Percentiles rank a stretch among this genome's conserved stretches.
These are phyloP conservation scores for Microdochium trichocladiopsis DNA, from an alignment of 2,329 filamentous ascomycete species.

Conservation along the genomic window DNA sequence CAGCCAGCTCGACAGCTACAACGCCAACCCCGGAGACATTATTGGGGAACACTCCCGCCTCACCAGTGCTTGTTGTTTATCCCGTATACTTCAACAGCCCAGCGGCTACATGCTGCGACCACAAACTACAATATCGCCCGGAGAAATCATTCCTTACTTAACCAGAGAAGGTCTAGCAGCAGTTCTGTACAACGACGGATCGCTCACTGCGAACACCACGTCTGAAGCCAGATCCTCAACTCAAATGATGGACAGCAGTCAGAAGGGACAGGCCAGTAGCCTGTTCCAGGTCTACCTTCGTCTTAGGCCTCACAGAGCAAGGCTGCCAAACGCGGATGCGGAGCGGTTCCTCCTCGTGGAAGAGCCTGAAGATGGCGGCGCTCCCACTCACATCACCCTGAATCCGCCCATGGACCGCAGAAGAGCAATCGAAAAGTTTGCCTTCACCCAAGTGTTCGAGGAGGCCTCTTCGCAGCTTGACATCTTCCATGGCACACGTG, in stretches of 20 bases:
- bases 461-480: constrained; percentile 80
- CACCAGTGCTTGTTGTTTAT: too few relatives aligned
- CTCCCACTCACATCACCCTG: constrained; percentile 64
- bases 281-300: constrained; percentile 92
- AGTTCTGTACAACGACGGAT: too few relatives aligned
- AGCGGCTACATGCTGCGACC: too few relatives aligned
- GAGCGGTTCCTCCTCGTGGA: constrained; percentile 81
- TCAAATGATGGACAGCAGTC: constrained; percentile 1
- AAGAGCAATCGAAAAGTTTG: constrained; percentile 86
- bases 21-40: background rate
- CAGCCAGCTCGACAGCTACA: background rate
- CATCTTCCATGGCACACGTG: constrained; percentile 73
- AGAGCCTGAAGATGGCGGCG: constrained; percentile 32
- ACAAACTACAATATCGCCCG: too few relatives aligned
- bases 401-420: constrained; percentile 81
- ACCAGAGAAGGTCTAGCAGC: too few relatives aligned
- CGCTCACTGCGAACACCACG: background rate
- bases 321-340: constrained; percentile 23
- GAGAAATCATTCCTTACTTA: too few relatives aligned
- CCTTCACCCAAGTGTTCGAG: constrained; percentile 89
- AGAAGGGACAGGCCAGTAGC: constrained; percentile 37
- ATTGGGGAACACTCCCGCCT: background rate
- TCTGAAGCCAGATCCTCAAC: background rate
- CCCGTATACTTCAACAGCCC: too few relatives aligned
- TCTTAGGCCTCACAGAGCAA: constrained; percentile 59